Conservation (phyloP, 179 eudicot genomes). For the Silene coronaria region DNA sequence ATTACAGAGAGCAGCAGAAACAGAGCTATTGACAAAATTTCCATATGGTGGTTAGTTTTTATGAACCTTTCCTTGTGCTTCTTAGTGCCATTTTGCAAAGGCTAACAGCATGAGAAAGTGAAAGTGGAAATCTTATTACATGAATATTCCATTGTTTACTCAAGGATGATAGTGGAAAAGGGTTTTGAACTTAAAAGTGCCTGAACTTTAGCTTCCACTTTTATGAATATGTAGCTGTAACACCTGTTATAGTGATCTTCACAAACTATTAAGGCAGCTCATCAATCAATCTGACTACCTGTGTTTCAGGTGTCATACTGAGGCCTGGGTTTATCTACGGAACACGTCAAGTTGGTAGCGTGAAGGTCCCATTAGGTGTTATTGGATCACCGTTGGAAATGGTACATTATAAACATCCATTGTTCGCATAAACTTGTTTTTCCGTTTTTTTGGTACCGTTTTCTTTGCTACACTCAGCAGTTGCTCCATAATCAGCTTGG, state of each 20-base stretch:
- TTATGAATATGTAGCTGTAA: background rate
- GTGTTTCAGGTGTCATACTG: constrained; percentile 58
- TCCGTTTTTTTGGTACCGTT: background rate
- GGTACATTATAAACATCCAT: constrained; percentile 29
- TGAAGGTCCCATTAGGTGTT: constrained; percentile 72
- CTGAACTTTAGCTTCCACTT: background rate
- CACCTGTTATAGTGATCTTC: background rate
- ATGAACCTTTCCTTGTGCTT: background rate
- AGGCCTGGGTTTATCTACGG: constrained; percentile 88
- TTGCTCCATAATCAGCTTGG: background rate
- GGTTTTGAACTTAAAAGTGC: background rate
- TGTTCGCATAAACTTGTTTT: constrained; percentile 7
- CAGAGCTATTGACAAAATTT: constrained; percentile 66
- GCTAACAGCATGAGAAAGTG: background rate
- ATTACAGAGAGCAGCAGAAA: constrained; percentile 74
- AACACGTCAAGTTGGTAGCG: constrained; percentile 71
- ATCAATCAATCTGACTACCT: background rate
- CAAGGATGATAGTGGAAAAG: background rate
- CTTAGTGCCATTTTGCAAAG: background rate
- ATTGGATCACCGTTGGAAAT: constrained; percentile 77
- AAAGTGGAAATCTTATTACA: background rate
- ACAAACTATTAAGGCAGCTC: background rate
- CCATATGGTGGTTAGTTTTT: constrained; percentile 65
- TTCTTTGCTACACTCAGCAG: background rate
- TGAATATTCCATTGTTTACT: background rate